A percentile compares a stretch with the other conserved stretches of the same genome.
Evolutionary conservation across 2,329 filamentous ascomycete species (phyloP).

Genomic region (Claviceps humidiphila): DNA sequence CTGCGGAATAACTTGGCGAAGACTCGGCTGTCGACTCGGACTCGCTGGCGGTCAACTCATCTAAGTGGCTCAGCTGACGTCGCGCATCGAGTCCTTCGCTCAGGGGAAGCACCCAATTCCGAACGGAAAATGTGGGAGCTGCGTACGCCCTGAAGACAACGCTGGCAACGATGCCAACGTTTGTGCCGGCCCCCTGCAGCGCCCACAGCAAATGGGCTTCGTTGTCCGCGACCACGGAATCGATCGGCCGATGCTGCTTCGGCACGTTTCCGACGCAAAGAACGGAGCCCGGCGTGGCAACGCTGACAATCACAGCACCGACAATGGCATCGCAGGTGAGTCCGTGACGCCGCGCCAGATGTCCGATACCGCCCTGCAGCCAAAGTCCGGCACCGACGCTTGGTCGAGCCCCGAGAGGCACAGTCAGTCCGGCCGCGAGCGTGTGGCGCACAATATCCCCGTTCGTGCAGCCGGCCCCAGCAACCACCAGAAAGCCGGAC

Average conservation of each 20-base stretch:
- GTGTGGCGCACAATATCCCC: slow-evolving; percentile 37
- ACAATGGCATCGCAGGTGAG: slow-evolving; percentile 47
- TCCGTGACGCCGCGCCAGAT: slow-evolving; percentile 40
- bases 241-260: background rate
- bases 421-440: slow-evolving; percentile 29
- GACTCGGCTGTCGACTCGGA: background rate
- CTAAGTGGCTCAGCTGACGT: background rate
- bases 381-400: slow-evolving; percentile 50
- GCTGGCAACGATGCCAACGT: slow-evolving; percentile 43
- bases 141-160: slow-evolving; percentile 34
- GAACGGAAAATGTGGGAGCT: slow-evolving; percentile 26
- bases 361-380: slow-evolving; percentile 53
- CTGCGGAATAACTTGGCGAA: background rate
- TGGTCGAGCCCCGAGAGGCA: slow-evolving; percentile 47
- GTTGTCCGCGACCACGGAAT: slow-evolving; percentile 21
- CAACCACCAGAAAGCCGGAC: slow-evolving; percentile 29
- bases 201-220: slow-evolving; percentile 43
- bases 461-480: slow-evolving; percentile 40
- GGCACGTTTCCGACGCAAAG: slow-evolving; percentile 38
- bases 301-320: slow-evolving; percentile 44
- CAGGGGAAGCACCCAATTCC: slow-evolving; percentile 28
- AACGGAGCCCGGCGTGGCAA: slow-evolving; percentile 30
- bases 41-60: background rate
- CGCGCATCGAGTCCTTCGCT: slow-evolving; percentile 8
- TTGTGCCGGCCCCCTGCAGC: slow-evolving; percentile 44